A percentile compares a stretch with the other conserved stretches of the same genome.
Evolutionary conservation across 768 basidiomycete genomes (phyloP).

Genomic region (Amanita molliuscula): DNA sequence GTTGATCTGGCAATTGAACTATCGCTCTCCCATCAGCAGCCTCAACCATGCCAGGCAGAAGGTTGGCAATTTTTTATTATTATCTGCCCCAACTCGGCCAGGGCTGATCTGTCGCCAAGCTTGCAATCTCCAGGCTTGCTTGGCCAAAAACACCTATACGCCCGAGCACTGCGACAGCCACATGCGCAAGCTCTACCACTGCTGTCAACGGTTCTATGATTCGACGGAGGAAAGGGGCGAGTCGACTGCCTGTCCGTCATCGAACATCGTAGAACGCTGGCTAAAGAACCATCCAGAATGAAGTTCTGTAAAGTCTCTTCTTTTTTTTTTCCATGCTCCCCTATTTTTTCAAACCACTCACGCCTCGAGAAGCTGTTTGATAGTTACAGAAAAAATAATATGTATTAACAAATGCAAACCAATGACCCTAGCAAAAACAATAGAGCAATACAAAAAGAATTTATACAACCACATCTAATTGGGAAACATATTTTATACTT

Average conservation of each 20-base stretch:
- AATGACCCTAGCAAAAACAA: no score
- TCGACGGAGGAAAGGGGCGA: slow-evolving; percentile 24
- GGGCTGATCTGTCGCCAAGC: slow-evolving; percentile 31
- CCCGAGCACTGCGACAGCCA: slow-evolving; percentile 51
- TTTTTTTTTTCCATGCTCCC: no score
- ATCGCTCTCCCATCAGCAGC: neutral
- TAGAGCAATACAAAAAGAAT: no score
- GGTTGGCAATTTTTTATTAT: slow-evolving; percentile 11
- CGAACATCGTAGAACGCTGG: slow-evolving; percentile 45
- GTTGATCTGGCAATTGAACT: neutral
- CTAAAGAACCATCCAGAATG: slow-evolving; percentile 36
- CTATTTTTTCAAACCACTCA: no score
- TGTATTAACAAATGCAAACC: no score
- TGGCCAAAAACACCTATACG: slow-evolving; percentile 51
- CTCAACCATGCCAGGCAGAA: slow-evolving; percentile 16
- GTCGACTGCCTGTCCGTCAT: slow-evolving; percentile 56
- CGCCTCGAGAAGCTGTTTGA: no score
- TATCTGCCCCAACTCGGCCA: neutral
- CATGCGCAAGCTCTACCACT: slow-evolving; percentile 45
- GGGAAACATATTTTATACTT: no score
- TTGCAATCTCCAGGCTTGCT: slow-evolving; percentile 52
- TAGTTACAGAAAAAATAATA: no score
- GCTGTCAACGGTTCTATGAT: slow-evolving; percentile 52
- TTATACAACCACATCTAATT: no score
- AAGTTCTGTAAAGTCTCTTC: neutral